Conservation (phyloP, 305 asterid genomes). For the Salvia sclarea region DNA sequence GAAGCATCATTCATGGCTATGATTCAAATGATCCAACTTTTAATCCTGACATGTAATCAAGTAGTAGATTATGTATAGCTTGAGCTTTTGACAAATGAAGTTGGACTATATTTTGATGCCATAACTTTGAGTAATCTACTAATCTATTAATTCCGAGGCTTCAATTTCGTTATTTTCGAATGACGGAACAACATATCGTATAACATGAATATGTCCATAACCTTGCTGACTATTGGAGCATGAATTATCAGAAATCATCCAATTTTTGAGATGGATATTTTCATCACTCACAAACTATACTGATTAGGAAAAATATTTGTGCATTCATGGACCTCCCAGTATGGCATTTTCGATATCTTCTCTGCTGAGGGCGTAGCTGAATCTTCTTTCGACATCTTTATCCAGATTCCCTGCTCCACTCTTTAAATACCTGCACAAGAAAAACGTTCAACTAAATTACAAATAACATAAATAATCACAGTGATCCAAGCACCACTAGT, state of each 20-base stretch:
- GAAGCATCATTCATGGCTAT: constrained; percentile 1
- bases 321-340: constrained; percentile 87
- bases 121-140: not conserved
- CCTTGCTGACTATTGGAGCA: constrained; percentile 3
- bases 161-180: not conserved
- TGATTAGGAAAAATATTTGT: not conserved
- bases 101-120: not conserved
- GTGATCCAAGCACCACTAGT: not conserved
- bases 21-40: constrained; percentile 16
- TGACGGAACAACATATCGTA: not conserved
- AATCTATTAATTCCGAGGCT: not conserved
- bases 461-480: not conserved
- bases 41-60: constrained; percentile 7
- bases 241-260: constrained; percentile 15
- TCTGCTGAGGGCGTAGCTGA: constrained; percentile 93
- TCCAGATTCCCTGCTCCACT: constrained; percentile 80
- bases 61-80: constrained; percentile 18
- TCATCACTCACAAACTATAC: not conserved
- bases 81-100: constrained; percentile 12
- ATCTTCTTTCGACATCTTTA: constrained; percentile 89
- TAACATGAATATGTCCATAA: not conserved
- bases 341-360: constrained; percentile 97
- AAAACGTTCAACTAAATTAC: not conserved
- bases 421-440: constrained; percentile 73
- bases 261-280: not conserved